A percentile compares a stretch with the other conserved stretches of the same genome.
Evolutionary conservation across 2,329 filamentous ascomycete species (phyloP).

Genomic region (Rhexocercosporidium sp.): DNA sequence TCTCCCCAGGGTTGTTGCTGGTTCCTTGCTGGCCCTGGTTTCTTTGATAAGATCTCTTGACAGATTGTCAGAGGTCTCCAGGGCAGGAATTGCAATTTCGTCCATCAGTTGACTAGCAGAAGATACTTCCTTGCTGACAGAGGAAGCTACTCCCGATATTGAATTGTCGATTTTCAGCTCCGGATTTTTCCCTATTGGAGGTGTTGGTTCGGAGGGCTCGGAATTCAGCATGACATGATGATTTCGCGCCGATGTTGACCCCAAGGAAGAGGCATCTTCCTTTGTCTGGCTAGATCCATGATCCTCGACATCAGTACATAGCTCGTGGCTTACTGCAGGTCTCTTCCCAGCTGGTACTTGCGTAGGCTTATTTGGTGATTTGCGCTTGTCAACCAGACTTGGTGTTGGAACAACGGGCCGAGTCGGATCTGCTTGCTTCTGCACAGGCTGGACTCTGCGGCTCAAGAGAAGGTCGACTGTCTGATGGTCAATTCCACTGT

Average conservation of each 20-base stretch:
- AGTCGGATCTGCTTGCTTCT: background rate
- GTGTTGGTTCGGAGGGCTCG: background rate
- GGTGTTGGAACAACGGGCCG: background rate
- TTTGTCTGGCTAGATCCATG: background rate
- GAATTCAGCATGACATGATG: background rate
- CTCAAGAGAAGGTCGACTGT: constrained; percentile 30
- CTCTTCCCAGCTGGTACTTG: background rate
- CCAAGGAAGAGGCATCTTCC: too few relatives aligned
- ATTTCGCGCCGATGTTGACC: background rate
- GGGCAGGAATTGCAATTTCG: background rate
- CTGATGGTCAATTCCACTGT: constrained; percentile 31
- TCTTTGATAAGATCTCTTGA: too few relatives aligned
- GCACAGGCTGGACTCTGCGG: constrained; percentile 16
- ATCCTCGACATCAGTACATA: background rate
- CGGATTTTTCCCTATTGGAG: background rate
- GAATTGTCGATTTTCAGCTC: background rate
- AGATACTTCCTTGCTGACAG: too few relatives aligned
- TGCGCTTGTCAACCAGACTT: background rate
- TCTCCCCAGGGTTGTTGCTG: too few relatives aligned
- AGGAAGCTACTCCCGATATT: background rate
- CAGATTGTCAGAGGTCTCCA: too few relatives aligned
- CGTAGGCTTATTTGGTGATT: background rate
- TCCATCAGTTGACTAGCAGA: background rate
- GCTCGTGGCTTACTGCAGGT: background rate
- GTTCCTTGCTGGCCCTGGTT: too few relatives aligned